Base-by-base conservation (phyloP, 352 stramenopile genomes). In the Blastocystis sp. region DNA sequence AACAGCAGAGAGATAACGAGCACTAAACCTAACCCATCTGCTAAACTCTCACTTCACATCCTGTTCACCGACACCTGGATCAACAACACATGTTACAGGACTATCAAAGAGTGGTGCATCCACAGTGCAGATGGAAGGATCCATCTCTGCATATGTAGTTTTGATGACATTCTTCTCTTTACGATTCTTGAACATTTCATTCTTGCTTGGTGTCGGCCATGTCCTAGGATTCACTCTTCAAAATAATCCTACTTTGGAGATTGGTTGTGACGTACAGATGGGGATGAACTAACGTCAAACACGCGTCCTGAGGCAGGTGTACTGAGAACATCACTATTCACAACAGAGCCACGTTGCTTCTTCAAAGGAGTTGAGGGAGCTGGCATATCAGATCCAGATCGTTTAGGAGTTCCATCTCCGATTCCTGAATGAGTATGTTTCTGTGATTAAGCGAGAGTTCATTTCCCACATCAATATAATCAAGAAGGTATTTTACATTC, bases 171-270 rank as follows among this genome's bases (percentile, higher is more conserved):
- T 83, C 24, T 19, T 14, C 43, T 83, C 71, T 16, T 63, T 83
- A 19, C 71, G 71, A 29, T 21, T 65, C 5, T 7, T 63, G 54
- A 83, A 83, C 11, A 52, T 24, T 16, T 83, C 71, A 37, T 21
- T 66, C 51, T 83, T 83, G 27, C 27, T 63, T 21, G 71, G 71
- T 51, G 71, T 83, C 11, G 71, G 46, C 71, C 71, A 83, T 11
- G 51, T 66, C 58, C 71, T 83, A 37, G 16, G 24, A 4, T 24
- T 11, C 16, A 83, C 19, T 0, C 5, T 5, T n/a, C 21, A 6
- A 21, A 3, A 49, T 3, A 9, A 14, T 16, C 19, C 3, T 42
- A 83, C 71, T 65, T 66, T 1, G 71, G 71, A 9, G 71, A 83
- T 1, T 83, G 19, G 6, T 66, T 65, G 71, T 83, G 51, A 5